phyloP scores from a whole-genome alignment of 148 eudicot genomes.

The Amaranthus cruentus region DNA sequence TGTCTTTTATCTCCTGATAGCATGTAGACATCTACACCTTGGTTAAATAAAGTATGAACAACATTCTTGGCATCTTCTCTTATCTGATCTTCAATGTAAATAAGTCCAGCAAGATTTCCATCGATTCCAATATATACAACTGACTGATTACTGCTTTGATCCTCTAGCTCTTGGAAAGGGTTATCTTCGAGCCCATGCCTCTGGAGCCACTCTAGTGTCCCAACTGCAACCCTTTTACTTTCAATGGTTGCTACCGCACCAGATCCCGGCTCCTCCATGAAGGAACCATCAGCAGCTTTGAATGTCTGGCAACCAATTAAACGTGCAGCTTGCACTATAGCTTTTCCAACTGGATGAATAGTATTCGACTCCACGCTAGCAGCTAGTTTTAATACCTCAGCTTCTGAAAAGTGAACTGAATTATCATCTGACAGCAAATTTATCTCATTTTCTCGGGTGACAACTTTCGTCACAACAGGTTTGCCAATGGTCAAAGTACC shows the following conservation, averaged over 20 bases:
- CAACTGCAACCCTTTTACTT: slow-evolving; percentile 67
- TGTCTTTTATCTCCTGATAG: slow-evolving; percentile 87
- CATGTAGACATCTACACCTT: slow-evolving; percentile 73
- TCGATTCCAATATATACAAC: slow-evolving; percentile 88
- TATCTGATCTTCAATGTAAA: slow-evolving; percentile 91
- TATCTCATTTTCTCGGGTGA: slow-evolving; percentile 36
- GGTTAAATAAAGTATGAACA: slow-evolving; percentile 54
- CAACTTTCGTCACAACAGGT: slow-evolving; percentile 79
- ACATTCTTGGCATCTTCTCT: slow-evolving; percentile 90
- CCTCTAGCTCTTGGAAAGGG: slow-evolving; percentile 63
- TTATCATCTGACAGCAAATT: slow-evolving; percentile 21
- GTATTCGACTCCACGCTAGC: slow-evolving; percentile 94
- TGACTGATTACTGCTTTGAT: slow-evolving; percentile 68
- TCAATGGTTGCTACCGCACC: slow-evolving; percentile 81
- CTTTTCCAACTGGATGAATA: slow-evolving; percentile 94
- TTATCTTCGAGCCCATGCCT: slow-evolving; percentile 62
- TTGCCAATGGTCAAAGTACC: slow-evolving; percentile 92
- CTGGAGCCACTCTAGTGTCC: slow-evolving; percentile 87
- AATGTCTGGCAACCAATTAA: slow-evolving; percentile 42
- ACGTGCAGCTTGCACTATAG: slow-evolving; percentile 83
- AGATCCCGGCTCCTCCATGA: slow-evolving; percentile 94
- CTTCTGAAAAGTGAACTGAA: slow-evolving; percentile 41
- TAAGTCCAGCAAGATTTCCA: slow-evolving; percentile 67
- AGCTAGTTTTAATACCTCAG: slow-evolving; percentile 69
- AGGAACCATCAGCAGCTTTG: slow-evolving; percentile 74